phyloP scores from a whole-genome alignment of 805 yeast species.

The Kazachstania martiniae region DNA sequence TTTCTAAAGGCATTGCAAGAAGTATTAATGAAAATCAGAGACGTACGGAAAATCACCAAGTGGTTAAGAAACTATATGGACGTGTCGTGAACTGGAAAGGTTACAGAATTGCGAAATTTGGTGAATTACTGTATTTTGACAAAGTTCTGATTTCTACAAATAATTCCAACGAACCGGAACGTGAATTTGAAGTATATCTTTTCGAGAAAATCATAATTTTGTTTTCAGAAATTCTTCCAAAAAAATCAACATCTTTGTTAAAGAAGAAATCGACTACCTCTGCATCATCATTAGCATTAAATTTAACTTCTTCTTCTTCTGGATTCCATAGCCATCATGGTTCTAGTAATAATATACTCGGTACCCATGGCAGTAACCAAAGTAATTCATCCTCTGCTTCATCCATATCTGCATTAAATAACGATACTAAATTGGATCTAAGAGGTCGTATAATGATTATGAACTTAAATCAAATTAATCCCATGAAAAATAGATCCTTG shows the following conservation, averaged over 20 bases:
- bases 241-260: conserved; percentile 38
- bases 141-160: conserved; percentile 40
- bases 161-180: conserved; percentile 51
- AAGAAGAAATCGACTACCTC: conserved; percentile 29
- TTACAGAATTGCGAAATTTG: conserved; percentile 65
- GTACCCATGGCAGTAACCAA: no score
- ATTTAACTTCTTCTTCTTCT: conserved; percentile 4
- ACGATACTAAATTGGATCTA: conserved; percentile 40
- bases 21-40: conserved; percentile 91
- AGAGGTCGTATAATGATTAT: conserved; percentile 77
- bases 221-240: conserved; percentile 48
- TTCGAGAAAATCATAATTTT: conserved; percentile 62
- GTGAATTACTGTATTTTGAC: conserved; percentile 72
- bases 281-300: conserved; percentile 9
- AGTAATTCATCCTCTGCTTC: conserved; percentile 4
- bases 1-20: conserved; percentile 75
- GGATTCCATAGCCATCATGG: no score
- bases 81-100: conserved; percentile 91
- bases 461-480: conserved; percentile 43
- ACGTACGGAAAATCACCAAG: conserved; percentile 72
- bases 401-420: conserved; percentile 7
- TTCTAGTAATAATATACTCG: conserved; percentile 3
- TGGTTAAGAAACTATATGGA: conserved; percentile 54
- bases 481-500: conserved; percentile 42
- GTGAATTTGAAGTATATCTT: conserved; percentile 80